phyloP scores from a whole-genome alignment of 179 eudicot genomes.

The Vitellaria paradoxa region DNA sequence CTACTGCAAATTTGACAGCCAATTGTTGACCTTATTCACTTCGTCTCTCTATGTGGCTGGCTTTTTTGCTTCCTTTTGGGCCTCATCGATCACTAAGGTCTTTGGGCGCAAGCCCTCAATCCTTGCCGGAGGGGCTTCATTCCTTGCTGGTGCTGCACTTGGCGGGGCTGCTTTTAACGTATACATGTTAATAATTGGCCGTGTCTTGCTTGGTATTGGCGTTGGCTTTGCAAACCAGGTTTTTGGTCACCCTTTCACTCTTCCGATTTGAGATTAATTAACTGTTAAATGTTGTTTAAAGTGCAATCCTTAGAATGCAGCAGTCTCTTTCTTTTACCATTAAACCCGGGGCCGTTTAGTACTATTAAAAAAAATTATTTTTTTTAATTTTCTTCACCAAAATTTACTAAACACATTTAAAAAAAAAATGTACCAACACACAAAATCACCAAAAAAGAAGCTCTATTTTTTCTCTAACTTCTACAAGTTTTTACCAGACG shows the following conservation, averaged over 20 bases:
- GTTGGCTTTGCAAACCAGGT: constrained; percentile 49
- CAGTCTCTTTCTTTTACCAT: constrained; percentile 17
- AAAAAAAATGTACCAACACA: no score
- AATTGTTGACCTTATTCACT: constrained; percentile 38
- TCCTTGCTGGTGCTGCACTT: constrained; percentile 36
- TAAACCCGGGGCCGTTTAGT: no score
- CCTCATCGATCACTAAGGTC: constrained; percentile 27
- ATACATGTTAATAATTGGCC: constrained; percentile 37
- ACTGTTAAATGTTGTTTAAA: constrained; percentile 34
- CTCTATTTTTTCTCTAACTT: no score
- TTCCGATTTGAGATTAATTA: constrained; percentile 37
- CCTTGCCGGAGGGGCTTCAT: constrained; percentile 32
- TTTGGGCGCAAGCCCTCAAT: constrained; percentile 40
- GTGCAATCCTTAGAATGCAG: no score
- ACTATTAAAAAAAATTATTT: constrained; percentile 16
- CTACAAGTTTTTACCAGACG: no score
- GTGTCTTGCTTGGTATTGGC: constrained; percentile 39
- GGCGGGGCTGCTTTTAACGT: constrained; percentile 32
- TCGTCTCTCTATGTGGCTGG: constrained; percentile 44
- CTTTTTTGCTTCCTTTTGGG: constrained; percentile 36
- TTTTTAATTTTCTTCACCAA: no score
- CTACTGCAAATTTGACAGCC: constrained; percentile 46
- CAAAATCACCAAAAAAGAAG: no score
- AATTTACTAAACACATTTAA: no score
- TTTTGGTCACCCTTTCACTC: not conserved